Evolutionary conservation across 495 filamentous ascomycete genomes (phyloP), one percentile per base, ranked within the genome.

Genomic region (Apodospora peruviana): DNA sequence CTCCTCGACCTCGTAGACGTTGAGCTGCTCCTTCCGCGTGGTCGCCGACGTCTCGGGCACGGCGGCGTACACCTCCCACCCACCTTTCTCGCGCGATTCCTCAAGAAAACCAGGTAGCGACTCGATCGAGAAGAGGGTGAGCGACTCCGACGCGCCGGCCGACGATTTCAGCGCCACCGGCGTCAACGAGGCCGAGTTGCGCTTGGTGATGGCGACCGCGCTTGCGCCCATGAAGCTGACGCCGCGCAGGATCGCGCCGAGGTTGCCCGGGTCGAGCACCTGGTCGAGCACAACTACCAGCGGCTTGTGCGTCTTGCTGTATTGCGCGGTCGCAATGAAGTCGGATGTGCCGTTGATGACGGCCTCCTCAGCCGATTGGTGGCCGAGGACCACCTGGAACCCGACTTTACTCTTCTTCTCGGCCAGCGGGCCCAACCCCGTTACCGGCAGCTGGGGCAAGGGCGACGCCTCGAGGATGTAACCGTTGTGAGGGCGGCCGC

Each of bases 391-490:
- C 9, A 94, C 66, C 1, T 68, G 45, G 60, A 90, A 89, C 4
- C 62, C 64, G 14, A 59, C 47, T 36, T 62, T 58, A 38, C 60
- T 56, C 4, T 68, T 57, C 5, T 66, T 54, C 18, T 70, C 61
- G 0, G 64, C 48, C 12, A 83, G 66, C 2, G 61, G 46, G 23
- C 71, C 74, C 16, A 96, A 68, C 18, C 73, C 61, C 21, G 70
- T 72, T 18, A 95, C 70, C 2, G 91, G 91, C 1, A 81, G 70
- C 53, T 82, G 80, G 0, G 88, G 89, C 21, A 97, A 67, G 8
- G 85, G 87, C 0, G 90, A 95, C 19, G 84, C 83, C 67, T 98
- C 93, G 21, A 98, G 77, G 34, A 97, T 72, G 59, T 84, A 90
- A 45, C 91, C 86, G 64, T 96, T 98, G 62, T 98, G 93, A 25